Evolutionary conservation across 2,329 filamentous ascomycete genomes (phyloP), one percentile per base, ranked within the genome.

Genomic region (Colletotrichum musicola): DNA sequence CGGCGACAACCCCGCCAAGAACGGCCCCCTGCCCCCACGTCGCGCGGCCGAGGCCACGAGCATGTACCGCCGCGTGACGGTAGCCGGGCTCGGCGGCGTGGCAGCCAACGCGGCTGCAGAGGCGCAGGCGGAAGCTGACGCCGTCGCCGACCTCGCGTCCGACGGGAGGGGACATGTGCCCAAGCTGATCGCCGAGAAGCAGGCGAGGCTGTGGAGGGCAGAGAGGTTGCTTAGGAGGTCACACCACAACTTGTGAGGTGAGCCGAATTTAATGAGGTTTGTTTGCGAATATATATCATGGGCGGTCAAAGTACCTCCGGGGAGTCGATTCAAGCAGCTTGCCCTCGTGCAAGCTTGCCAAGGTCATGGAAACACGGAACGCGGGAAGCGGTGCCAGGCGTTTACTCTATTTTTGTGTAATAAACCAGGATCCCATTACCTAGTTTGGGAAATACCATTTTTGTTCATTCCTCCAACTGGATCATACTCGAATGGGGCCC

Each of bases 151-250:
- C 16, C 25, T 76, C 13, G 72, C 72, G 49, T 63, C 42, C 1
- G 60, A 65, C 4, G 72, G 68, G 6, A 68, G 69, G 10, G 71
- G 66, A 40, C 61, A 68, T 13, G 67, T 69, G 20, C 35, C 67
- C 47, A 74, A 74, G 9, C 75, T 75, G 2, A 71, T 82, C 53
- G 74, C 72, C 54, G 77, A 80, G 53, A 81, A 76, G 66, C 77
- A 79, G 57, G 80, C 81, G 47, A 77, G 83, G 58, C 69, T 85
- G 30, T 74, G 76, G 47, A 76, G 83, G 35, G 83, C 84, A 1
- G 77, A 80, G 35, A 77, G 74, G 62, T 72, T 85, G 58, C 75
- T 84, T 46, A 20, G 10, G 44, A 56, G 62, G 50, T 60, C 62
- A 30, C 62, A 69, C 10, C 42, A 47, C 4, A 27, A 4, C 14